These are phyloP conservation scores for Boletus mariae DNA, from an alignment of 1,284 basidiomycete genomes.

Conservation along the genomic window DNA sequence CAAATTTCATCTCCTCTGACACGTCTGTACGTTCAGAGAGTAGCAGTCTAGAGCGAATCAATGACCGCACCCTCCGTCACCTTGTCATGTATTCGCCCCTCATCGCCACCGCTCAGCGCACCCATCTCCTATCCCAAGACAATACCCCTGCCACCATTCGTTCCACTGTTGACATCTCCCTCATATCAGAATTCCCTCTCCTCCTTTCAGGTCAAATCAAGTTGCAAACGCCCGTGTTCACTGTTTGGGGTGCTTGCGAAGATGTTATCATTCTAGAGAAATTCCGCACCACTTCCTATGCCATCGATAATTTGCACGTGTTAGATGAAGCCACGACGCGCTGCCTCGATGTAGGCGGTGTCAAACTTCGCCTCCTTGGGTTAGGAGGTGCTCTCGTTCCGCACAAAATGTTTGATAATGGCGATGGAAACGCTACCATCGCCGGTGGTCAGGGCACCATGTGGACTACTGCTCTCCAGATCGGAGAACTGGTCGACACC, in stretches of 20 bases:
- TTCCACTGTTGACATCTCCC: conserved; percentile 62
- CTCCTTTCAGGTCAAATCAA: conserved; percentile 87
- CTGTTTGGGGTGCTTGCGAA: conserved; percentile 97
- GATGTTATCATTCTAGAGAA: conserved; percentile 92
- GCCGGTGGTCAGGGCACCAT: conserved; percentile 97
- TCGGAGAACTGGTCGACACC: conserved; percentile 97
- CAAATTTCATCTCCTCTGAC: conserved; percentile 11
- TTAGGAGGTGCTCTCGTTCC: conserved; percentile 93
- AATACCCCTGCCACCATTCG: conserved; percentile 61
- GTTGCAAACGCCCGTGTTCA: conserved; percentile 90
- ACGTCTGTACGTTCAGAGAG: conserved; percentile 49
- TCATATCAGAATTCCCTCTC: conserved; percentile 91
- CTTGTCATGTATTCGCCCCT: conserved; percentile 98
- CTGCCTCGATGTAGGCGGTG: conserved; percentile 86
- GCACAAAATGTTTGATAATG: conserved; percentile 98
- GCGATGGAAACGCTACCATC: conserved; percentile 91
- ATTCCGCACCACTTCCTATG: conserved; percentile 80
- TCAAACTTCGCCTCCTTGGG: conserved; percentile 91
- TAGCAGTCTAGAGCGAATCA: conserved; percentile 83
- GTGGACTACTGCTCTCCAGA: conserved; percentile 98
- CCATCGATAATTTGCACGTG: conserved; percentile 84
- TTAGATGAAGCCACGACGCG: conserved; percentile 94
- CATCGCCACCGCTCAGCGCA: conserved; percentile 78
- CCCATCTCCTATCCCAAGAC: conserved; percentile 70
- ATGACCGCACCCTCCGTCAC: conserved; percentile 92